Conservation (phyloP, 2,329 filamentous ascomycete species). For the Lomentospora prolificans region DNA sequence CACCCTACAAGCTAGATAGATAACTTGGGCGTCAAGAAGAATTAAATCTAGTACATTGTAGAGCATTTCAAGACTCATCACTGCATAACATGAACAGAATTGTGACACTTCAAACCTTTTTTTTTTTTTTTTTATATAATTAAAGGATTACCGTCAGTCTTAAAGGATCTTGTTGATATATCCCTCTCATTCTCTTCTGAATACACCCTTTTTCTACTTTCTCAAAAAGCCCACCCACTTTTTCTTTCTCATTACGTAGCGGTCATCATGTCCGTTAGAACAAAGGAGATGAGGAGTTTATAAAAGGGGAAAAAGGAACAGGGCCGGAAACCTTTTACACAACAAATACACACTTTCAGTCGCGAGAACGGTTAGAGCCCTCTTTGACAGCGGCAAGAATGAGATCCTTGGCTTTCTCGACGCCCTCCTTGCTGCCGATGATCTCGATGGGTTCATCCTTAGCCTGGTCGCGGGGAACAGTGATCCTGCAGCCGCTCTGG, state of each 20-base stretch:
- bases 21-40: no score
- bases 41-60: no score
- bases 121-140: no score
- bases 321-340: not conserved
- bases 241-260: conserved; percentile 1
- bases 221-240: not conserved
- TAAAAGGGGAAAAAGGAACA: not conserved
- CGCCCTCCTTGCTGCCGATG: conserved; percentile 64
- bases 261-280: not conserved
- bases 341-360: not conserved
- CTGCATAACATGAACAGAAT: no score
- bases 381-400: conserved; percentile 76
- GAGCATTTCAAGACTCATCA: no score
- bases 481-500: conserved; percentile 87
- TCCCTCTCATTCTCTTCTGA: not conserved
- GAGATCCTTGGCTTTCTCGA: conserved; percentile 79
- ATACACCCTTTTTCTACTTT: no score
- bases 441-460: conserved; percentile 82
- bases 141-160: not conserved
- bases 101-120: no score
- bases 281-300: not conserved
- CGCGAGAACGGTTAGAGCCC: conserved; percentile 27
- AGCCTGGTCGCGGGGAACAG: conserved; percentile 74
- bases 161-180: not conserved
- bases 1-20: no score